Evolutionary conservation across 805 yeast genomes (phyloP), one percentile per base, ranked within the genome.

Genomic region (Phaffomyces opuntiae): DNA sequence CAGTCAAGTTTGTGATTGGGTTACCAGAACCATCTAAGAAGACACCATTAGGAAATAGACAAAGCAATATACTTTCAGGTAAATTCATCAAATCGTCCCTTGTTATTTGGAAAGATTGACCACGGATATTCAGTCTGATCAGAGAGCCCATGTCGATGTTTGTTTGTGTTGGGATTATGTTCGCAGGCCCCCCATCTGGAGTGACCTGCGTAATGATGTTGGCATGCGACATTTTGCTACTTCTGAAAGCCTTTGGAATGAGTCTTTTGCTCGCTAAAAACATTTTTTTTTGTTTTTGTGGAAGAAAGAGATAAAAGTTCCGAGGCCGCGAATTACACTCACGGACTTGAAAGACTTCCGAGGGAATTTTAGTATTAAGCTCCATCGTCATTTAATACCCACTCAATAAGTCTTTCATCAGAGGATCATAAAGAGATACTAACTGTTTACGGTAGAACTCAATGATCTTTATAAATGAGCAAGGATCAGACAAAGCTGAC

Each of bases 21-120:
- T 82, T 82, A 2, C 95, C 96, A 43, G 78, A 67, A 48, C 73
- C 73, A 63, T 87, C 93, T 46, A 86, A 74, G 60, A 88, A 85
- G 4, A 88, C 95, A 37, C 97, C 96, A 53, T 86, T 87, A 14
- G 96, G 96, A 59, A 88, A 87, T 21, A 93, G 68, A 56, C 96
- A 87, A 45, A 90, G 75, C 47, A 93, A 68, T 24, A 93, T 79
- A 49, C 90, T 81, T 61, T 93, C 99, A 1, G 99, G 99, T 31
- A 93, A 69, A 43, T 88, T 80, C 87, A 90, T 83, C 53, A 93
- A 74, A 61, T 88, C 96, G 55, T 87, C 95, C 50, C 96, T 74
- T 6, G 95, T 81, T 40, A 93, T 81, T 42, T 80, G 78, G 63
- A 90, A 88, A 50, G 73, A 67, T 16, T 66, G 66, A 17, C 95